Base-by-base conservation (phyloP, 495 filamentous ascomycete genomes). In the Elaphomyces granulatus region DNA sequence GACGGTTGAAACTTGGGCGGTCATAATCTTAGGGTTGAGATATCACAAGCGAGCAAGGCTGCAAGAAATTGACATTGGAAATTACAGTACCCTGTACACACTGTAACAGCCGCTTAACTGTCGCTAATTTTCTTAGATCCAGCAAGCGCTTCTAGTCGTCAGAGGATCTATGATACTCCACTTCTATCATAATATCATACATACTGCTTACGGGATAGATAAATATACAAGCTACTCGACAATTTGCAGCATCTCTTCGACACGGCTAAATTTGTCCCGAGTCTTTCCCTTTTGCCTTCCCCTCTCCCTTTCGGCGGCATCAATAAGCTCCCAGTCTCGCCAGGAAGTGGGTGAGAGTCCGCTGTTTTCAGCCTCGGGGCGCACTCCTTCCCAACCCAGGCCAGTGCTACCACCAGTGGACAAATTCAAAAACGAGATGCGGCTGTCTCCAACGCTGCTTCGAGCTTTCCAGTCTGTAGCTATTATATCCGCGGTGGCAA, bases 261-360 rank as follows among this genome's bases (percentile, higher is more conserved):
- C 72, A 44, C 66, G 74, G 10, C 66, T 72, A 52, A 95, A 82
- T 61, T 98, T 98, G 49, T 88, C 83, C 43, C 90, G 77, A 45
- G 70, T 66, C 60, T 93, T 96, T 8, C 86, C 88, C 38, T 58
- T 60, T 38, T 49, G 48, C 42, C 64, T 52, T 4, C 88, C 90
- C 18, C 69, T 66, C 41, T 72, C 64, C 44, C 63, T 79, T 59
- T 98, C 92, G 3, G 67, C 78, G 23, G 59, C 61, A 59, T 98
- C 88, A 44, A 98, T 94, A 48, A 59, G 78, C 59, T 72, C 63
- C 90, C 92, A 96, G 45, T 90, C 83, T 20, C 66, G 49, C 90
- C 92, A 98, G 34, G 60, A 74, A 15, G 77, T 71, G 1, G 58
- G 47, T 7, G 51, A 56, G 23, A 77, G 51, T 16, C 70, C 69